Evolutionary conservation across 306 rosid species (phyloP), one percentile per base, ranked within the genome.

Genomic region (Cicer judaicum): DNA sequence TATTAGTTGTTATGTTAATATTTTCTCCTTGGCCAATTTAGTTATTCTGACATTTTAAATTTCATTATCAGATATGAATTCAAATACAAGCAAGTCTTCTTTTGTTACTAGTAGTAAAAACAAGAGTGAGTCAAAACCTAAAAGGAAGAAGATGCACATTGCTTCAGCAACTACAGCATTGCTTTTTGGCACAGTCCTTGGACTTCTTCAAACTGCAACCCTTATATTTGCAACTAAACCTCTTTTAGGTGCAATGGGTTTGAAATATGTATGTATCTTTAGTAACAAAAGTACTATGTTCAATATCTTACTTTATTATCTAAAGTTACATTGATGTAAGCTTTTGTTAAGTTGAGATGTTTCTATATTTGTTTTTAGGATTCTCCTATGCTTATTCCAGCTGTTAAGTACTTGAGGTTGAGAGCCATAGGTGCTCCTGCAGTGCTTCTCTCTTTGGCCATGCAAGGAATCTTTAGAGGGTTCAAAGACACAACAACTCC

Each of bases 91-190:
- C 73, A 81, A 85, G 76, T 15, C 74, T 61, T 54, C 79, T 36
- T 65, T 75, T 42, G 80, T 9, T 15, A 15, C 18, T 38, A 44
- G 41, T 54, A 77, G 16, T 60, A 29, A 40, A 60, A 75, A 77
- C 49, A 79, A 64, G 62, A 73, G 21, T 60, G 80, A 73, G 50
- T 44, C 72, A 68, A 87, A 85, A 75, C 10, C 68, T 64, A 80
- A 74, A 76, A 81, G 63, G 36, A 80, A 85, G 81, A 90, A 79
- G 81, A 16, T 77, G 13, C 90, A 85, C 48, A 86, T 94, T 39
- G 97, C 97, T 60, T 90, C 99, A 46, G 99, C 99, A 41, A 85
- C 99, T 50, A 92, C 99, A 15, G 98, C 99, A n/a, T 83, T 94
- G 63, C 89, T 92, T 40, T 92, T 94, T 72, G 99, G 97, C 29